Conservation (phyloP, 495 filamentous ascomycete species). For the Filosporella fistucella region DNA sequence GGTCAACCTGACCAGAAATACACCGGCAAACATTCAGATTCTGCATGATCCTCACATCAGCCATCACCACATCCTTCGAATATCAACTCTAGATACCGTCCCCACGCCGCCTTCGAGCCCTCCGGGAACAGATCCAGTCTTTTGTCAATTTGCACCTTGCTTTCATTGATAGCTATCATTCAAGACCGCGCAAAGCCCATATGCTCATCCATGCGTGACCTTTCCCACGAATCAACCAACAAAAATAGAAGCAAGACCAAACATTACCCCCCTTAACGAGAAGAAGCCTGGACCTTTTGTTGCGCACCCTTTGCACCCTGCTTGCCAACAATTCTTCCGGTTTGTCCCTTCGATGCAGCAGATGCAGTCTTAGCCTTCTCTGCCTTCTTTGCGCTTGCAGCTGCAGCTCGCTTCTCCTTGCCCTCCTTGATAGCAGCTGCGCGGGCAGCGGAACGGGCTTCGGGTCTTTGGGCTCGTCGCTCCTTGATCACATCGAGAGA, state of each 20-base stretch:
- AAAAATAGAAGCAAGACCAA: conserved; percentile 17
- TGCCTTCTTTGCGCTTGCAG: conserved; percentile 89
- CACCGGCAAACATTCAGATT: too few relatives aligned
- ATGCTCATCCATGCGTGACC: conserved; percentile 26
- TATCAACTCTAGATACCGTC: too few relatives aligned
- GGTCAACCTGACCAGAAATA: too few relatives aligned
- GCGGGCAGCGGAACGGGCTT: conserved; percentile 91
- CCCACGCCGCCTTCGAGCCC: too few relatives aligned
- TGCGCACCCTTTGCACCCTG: conserved; percentile 91
- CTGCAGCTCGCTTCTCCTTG: conserved; percentile 94
- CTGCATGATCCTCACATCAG: too few relatives aligned
- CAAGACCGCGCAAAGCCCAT: conserved; percentile 21
- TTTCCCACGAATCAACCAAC: conserved; percentile 19
- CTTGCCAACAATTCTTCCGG: conserved; percentile 82
- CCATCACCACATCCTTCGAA: too few relatives aligned
- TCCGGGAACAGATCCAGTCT: too few relatives aligned
- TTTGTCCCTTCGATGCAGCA: conserved; percentile 66
- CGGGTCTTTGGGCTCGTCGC: conserved; percentile 86
- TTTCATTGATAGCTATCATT: conserved; percentile 25
- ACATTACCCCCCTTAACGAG: conserved; percentile 54
- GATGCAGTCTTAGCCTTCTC: conserved; percentile 97
- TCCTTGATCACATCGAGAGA: conserved; percentile 99
- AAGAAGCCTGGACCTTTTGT: conserved; percentile 79
- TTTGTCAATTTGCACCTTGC: too few relatives aligned
- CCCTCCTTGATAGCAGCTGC: conserved; percentile 84